phyloP scores from a whole-genome alignment of 2,329 filamentous ascomycete genomes.

The Blastomyces gilchristii region DNA sequence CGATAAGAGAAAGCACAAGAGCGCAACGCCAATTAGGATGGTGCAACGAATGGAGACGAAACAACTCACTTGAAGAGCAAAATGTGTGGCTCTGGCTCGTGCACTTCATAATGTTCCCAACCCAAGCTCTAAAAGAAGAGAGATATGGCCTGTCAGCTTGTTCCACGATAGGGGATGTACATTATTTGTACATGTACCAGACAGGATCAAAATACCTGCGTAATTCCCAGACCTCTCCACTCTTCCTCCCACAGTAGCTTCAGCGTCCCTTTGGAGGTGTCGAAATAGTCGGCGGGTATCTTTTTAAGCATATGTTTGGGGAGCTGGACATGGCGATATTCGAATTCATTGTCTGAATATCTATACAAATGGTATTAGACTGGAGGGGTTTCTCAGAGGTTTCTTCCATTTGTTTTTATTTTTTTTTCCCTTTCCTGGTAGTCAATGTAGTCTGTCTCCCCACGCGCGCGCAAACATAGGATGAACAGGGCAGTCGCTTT shows the following conservation, averaged over 20 bases:
- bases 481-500: no score
- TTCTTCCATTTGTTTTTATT: background rate
- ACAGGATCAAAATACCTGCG: conserved; percentile 54
- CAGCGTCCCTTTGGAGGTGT: conserved; percentile 76
- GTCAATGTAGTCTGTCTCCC: no score
- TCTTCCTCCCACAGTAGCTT: conserved; percentile 98
- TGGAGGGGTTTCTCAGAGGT: background rate
- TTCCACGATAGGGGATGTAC: background rate
- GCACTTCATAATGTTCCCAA: conserved; percentile 99
- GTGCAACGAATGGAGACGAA: conserved; percentile 14
- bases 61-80: conserved; percentile 71
- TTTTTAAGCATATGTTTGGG: conserved; percentile 97
- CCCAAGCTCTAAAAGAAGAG: conserved; percentile 63
- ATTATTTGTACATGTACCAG: background rate
- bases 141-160: background rate
- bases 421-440: background rate
- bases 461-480: no score
- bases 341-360: conserved; percentile 84
- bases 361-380: conserved; percentile 39
- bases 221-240: conserved; percentile 94
- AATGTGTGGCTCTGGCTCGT: conserved; percentile 97
- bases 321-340: conserved; percentile 95
- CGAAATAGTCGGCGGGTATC: conserved; percentile 91
- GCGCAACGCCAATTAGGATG: background rate
- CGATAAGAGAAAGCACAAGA: conserved; percentile 11